phyloP scores from a whole-genome alignment of 2,329 filamentous ascomycete genomes.

The Fusarium abutilonis region DNA sequence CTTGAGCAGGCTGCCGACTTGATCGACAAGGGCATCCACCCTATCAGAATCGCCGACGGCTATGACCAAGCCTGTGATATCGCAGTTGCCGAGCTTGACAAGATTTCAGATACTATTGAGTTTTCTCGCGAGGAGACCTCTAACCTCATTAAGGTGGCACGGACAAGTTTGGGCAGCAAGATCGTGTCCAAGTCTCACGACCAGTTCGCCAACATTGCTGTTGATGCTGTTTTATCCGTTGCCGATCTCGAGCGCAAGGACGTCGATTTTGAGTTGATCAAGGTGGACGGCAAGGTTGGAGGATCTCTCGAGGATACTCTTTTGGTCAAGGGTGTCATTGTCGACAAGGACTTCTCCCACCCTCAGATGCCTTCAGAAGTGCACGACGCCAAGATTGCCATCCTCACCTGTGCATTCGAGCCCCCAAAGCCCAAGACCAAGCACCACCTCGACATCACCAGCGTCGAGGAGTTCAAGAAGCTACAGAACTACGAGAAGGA shows the following conservation, averaged over 20 bases:
- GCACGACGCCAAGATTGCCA: conserved; percentile 93
- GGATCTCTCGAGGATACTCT: conserved; percentile 92
- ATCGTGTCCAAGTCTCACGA: conserved; percentile 99
- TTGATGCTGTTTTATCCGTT: conserved; percentile 95
- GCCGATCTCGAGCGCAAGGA: conserved; percentile 96
- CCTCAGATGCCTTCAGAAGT: conserved; percentile 99
- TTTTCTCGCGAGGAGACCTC: conserved; percentile 82
- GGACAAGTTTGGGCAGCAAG: conserved; percentile 96
- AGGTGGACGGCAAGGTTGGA: conserved; percentile 98
- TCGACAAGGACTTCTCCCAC: conserved; percentile 99
- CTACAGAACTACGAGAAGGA: conserved; percentile 93
- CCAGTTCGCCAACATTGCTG: conserved; percentile 96
- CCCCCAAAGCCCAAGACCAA: conserved; percentile 99
- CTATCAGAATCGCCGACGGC: conserved; percentile 97
- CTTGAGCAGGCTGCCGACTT: conserved; percentile 96
- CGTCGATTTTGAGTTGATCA: conserved; percentile 98
- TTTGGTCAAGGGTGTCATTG: conserved; percentile 95
- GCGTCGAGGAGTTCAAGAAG: conserved; percentile 98
- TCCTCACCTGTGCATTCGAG: conserved; percentile 97
- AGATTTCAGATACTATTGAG: conserved; percentile 88
- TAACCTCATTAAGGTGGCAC: conserved; percentile 93
- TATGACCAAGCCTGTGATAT: conserved; percentile 99
- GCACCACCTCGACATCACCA: conserved; percentile 97
- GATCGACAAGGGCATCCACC: conserved; percentile 99
- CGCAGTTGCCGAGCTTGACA: conserved; percentile 89